Evolutionary conservation across 1,284 basidiomycete species (phyloP), one percentile per base, ranked within the genome.

Genomic region (Marasmius fiardii): DNA sequence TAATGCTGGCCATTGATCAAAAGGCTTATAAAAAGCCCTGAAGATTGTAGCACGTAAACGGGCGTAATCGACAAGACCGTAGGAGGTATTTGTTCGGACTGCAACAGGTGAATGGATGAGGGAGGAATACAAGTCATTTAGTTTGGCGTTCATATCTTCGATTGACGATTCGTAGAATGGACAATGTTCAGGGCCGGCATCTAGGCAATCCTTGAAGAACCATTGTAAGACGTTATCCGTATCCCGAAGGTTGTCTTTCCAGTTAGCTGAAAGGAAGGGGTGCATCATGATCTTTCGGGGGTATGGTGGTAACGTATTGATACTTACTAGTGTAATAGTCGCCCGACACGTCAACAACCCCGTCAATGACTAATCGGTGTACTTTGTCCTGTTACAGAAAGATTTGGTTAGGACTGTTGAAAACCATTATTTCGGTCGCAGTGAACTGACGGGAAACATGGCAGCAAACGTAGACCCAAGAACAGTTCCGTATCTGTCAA

Each of bases 161-260:
- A 55, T 4, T 67, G 59, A 63, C 0, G 62, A 49, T 12, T 66
- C 67, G 47, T 67, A 66, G 59, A 70, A 70, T 20, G 64, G 26
- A 43, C 68, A 69, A 8, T 39, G 10, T 23, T 52, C 53, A 7
- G 65, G 65, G 4, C 66, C 68, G 1, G 61, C 67, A 7, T 51
- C 49, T 35, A 56, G 56, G 47, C 69, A 69, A 26, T 56, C 59
- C 16, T 60, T 63, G 51, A 62, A 67, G 54, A 70, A 68, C 3
- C 55, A 47, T 43, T 67, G 58, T 53, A 69, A 53, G 3, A 60
- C 58, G 48, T 70, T 68, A 41, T 64, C 58, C 1, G 65, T 66
- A 54, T 69, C 66, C 0, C 62, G 20, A 8, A 67, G 56, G 37
- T 63, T 67, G 16, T 60, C 61, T 4, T 57, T 61, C 67, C 67